These are phyloP conservation scores for Phytophthora pinifolia DNA, from an alignment of 352 stramenopile species.

Conservation along the genomic window DNA sequence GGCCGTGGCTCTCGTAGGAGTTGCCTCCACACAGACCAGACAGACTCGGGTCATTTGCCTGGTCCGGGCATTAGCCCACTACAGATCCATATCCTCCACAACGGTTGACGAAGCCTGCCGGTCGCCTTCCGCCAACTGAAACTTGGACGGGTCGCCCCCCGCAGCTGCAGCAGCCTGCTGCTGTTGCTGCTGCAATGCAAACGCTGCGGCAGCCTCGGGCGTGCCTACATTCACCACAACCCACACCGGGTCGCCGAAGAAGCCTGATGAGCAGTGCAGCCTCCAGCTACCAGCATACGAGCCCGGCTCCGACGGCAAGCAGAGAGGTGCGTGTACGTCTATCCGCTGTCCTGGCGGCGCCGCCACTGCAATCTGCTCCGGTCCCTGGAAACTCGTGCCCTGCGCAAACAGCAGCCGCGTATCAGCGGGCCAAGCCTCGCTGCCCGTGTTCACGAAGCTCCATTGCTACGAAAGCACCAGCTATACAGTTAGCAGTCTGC, in stretches of 20 bases:
- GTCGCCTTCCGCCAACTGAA: conserved; percentile 26
- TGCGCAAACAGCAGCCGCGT: conserved; percentile 70
- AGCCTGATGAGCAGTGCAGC: conserved; percentile 55
- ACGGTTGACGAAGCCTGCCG: conserved; percentile 28
- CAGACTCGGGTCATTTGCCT: conserved; percentile 6
- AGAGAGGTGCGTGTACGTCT: conserved; percentile 59
- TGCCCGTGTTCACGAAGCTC: conserved; percentile 75
- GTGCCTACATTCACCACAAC: conserved; percentile 68
- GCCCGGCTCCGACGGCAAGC: conserved; percentile 54
- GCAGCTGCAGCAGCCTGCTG: conserved; percentile 12
- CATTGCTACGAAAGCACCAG: conserved; percentile 46
- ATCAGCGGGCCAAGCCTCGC: conserved; percentile 51
- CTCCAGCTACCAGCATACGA: conserved; percentile 79
- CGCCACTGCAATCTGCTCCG: conserved; percentile 52
- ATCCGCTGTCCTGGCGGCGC: conserved; percentile 48
- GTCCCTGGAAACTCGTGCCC: conserved; percentile 61
- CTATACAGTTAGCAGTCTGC: background rate
- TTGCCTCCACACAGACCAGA: background rate
- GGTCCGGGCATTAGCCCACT: conserved; percentile 17
- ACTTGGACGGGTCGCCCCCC: conserved; percentile 34
- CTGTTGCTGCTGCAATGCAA: conserved; percentile 31
- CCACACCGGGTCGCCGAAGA: conserved; percentile 82
- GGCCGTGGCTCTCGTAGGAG: conserved; percentile 16
- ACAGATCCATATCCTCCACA: conserved; percentile 49
- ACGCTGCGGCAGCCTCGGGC: conserved; percentile 21